Evolutionary conservation across 805 yeast genomes (phyloP).

Genomic region (Tetrapisispora fleetii): DNA sequence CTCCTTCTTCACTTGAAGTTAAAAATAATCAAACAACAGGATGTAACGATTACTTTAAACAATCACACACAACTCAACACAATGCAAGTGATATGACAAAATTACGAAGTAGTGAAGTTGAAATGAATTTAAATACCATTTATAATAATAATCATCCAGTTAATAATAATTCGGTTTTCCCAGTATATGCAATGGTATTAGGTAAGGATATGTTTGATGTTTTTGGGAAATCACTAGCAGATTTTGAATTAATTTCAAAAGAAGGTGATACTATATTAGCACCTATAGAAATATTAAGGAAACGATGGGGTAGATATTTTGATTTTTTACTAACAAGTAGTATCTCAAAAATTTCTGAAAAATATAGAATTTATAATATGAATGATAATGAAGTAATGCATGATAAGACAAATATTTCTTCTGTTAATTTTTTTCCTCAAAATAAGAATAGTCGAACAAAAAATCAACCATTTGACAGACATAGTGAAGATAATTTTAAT

Average conservation of each 20-base stretch:
- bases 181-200: slow-evolving; percentile 66
- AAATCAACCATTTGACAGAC: not conserved
- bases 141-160: not conserved
- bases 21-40: slow-evolving; percentile 13
- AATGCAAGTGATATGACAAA: not conserved
- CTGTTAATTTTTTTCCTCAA: not conserved
- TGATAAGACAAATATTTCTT: too few relatives aligned
- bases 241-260: slow-evolving; percentile 58
- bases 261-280: slow-evolving; percentile 60
- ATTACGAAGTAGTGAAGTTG: not conserved
- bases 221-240: slow-evolving; percentile 53
- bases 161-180: slow-evolving; percentile 37
- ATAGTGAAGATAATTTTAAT: not conserved
- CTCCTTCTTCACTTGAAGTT: slow-evolving; percentile 44
- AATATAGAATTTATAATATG: slow-evolving; percentile 8
- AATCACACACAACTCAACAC: not conserved
- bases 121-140: slow-evolving; percentile 1
- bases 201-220: slow-evolving; percentile 68
- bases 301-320: slow-evolving; percentile 71
- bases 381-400: not conserved
- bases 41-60: not conserved
- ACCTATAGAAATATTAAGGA: slow-evolving; percentile 50
- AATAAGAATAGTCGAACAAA: not conserved
- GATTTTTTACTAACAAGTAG: slow-evolving; percentile 52
- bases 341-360: slow-evolving; percentile 44